phyloP scores from a whole-genome alignment of 2,329 filamentous ascomycete genomes.

The Scolecobasidium constrictum region DNA sequence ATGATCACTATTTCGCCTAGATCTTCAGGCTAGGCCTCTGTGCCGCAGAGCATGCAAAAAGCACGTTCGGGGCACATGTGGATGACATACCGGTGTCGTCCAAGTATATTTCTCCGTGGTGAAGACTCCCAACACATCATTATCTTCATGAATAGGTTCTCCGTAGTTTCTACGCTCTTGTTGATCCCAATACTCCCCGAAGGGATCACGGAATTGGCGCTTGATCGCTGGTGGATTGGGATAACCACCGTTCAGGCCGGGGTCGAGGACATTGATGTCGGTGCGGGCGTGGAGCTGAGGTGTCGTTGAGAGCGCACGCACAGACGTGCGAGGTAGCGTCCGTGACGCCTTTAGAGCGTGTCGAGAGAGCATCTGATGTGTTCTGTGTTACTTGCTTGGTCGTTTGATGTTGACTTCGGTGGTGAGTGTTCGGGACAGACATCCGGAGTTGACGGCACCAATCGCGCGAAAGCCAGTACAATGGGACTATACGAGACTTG shows the following conservation, averaged over 20 bases:
- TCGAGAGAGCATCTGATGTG: conserved; percentile 30
- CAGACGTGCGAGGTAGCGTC: conserved; percentile 12
- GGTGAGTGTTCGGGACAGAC: no score
- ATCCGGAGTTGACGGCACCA: no score
- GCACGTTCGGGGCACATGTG: conserved; percentile 55
- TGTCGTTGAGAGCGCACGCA: conserved; percentile 14
- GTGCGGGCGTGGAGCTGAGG: conserved; percentile 18
- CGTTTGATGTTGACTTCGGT: no score
- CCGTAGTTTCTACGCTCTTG: conserved; percentile 96
- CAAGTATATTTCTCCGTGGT: conserved; percentile 84
- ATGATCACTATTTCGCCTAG: no score
- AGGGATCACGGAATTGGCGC: conserved; percentile 84
- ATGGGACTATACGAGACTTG: no score
- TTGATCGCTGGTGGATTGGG: conserved; percentile 71
- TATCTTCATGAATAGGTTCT: conserved; percentile 92
- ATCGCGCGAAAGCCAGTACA: no score
- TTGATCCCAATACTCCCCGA: conserved; percentile 93
- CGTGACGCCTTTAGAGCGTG: conserved; percentile 29
- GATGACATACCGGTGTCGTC: conserved; percentile 57
- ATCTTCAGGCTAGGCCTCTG: no score
- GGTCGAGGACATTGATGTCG: conserved; percentile 16
- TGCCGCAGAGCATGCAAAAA: conserved; percentile 49
- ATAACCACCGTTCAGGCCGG: conserved; percentile 65
- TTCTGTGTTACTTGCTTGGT: no score
- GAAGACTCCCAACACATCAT: conserved; percentile 86